A percentile compares a stretch with the other conserved stretches of the same genome.
Conservation (phyloP, 208 protist species). For the Trypanosoma caninum region DNA sequence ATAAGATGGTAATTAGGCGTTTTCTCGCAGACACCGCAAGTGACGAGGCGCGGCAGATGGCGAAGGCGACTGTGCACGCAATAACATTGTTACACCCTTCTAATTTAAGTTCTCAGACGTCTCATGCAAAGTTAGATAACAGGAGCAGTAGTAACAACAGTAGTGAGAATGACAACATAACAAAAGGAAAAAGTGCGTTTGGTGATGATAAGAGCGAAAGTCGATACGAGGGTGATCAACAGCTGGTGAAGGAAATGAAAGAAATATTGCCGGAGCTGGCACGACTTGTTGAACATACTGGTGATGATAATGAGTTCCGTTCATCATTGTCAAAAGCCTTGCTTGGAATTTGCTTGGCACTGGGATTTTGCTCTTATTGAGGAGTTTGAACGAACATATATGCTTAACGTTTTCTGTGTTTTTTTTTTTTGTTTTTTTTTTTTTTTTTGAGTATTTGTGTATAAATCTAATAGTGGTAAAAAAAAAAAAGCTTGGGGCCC, state of each 20-base stretch:
- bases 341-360: conserved; percentile 15
- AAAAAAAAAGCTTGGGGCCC: neutral
- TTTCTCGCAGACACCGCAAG: conserved; percentile 40
- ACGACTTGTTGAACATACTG: conserved; percentile 21
- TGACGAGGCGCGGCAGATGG: conserved; percentile 30
- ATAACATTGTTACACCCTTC: conserved; percentile 8
- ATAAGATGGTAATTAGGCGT: conserved; percentile 33
- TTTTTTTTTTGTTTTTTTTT: conserved; percentile 1
- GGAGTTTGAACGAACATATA: neutral
- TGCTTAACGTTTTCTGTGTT: neutral
- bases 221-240: neutral
- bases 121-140: neutral
- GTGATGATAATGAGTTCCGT: conserved; percentile 15
- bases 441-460: neutral
- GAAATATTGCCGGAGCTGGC: conserved; percentile 12
- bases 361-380: conserved; percentile 14
- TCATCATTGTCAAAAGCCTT: conserved; percentile 16
- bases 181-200: neutral
- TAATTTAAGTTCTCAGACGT: neutral
- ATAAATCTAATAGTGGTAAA: neutral
- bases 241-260: conserved; percentile 3
- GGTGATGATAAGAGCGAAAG: neutral
- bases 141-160: neutral
- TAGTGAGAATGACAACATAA: neutral
- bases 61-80: conserved; percentile 17